phyloP scores from a whole-genome alignment of 2,329 filamentous ascomycete genomes.

The Diaporthe velutina region DNA sequence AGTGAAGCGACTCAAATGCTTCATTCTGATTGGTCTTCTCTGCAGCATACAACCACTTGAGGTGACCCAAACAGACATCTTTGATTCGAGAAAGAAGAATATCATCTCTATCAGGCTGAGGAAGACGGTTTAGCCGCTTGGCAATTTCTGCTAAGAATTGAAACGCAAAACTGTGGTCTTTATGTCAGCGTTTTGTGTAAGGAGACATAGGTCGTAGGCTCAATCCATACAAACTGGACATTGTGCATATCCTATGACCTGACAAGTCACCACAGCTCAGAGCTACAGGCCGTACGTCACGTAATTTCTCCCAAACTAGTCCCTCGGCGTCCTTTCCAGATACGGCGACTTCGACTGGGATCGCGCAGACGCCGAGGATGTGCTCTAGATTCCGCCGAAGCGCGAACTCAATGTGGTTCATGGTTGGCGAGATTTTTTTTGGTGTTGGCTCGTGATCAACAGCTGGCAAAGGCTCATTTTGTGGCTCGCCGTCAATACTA shows the following conservation, averaged over 20 bases:
- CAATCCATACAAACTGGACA: constrained; percentile 37
- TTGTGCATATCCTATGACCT: constrained; percentile 34
- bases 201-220: no score
- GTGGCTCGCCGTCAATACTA: not conserved
- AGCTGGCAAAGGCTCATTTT: not conserved
- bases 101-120: not conserved
- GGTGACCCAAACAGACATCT: constrained; percentile 4
- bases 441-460: not conserved
- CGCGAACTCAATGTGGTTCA: not conserved
- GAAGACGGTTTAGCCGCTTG: not conserved
- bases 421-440: not conserved
- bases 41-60: constrained; percentile 10
- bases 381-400: constrained; percentile 5
- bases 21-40: not conserved
- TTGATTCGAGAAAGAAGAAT: not conserved
- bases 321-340: no score
- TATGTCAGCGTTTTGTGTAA: not conserved
- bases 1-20: not conserved
- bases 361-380: constrained; percentile 30
- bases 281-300: not conserved
- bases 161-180: constrained; percentile 6
- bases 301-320: not conserved
- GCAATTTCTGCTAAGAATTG: constrained; percentile 3
- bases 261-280: constrained; percentile 40
- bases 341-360: not conserved